Evolutionary conservation across 257 asterid species (phyloP).

Genomic region (Penstemon eatonii): DNA sequence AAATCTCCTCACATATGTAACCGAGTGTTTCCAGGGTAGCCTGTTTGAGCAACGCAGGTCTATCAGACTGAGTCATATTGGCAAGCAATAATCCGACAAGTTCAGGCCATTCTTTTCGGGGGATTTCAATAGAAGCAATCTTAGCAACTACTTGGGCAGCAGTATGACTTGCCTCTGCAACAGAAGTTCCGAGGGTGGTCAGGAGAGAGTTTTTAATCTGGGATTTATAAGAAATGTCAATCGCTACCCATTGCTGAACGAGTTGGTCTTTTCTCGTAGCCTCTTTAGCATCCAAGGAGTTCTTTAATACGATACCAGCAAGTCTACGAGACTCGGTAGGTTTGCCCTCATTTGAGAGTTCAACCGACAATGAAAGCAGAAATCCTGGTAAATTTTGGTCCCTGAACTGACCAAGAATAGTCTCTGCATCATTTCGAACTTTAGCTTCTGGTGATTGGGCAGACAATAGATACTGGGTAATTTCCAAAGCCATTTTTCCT

Average conservation of each 20-base stretch:
- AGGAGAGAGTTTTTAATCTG: conserved; percentile 65
- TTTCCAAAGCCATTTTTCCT: conserved; percentile 77
- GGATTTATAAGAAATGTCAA: conserved; percentile 56
- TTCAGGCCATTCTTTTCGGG: conserved; percentile 86
- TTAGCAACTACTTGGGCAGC: conserved; percentile 87
- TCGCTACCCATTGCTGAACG: conserved; percentile 64
- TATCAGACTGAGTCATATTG: conserved; percentile 68
- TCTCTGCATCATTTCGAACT: conserved; percentile 74
- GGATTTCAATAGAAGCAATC: conserved; percentile 75
- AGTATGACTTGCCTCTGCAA: conserved; percentile 71
- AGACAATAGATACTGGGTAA: conserved; percentile 73
- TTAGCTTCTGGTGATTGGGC: conserved; percentile 92
- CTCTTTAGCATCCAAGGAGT: conserved; percentile 84
- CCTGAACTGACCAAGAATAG: conserved; percentile 55
- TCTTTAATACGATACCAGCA: conserved; percentile 84
- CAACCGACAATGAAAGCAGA: conserved; percentile 67
- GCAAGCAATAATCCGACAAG: conserved; percentile 63
- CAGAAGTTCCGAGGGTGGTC: conserved; percentile 67
- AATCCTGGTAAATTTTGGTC: conserved; percentile 75
- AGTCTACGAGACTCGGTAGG: conserved; percentile 77
- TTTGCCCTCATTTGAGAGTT: conserved; percentile 67
- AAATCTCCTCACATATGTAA: conserved; percentile 86
- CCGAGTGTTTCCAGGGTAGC: conserved; percentile 89
- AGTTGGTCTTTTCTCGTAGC: conserved; percentile 55
- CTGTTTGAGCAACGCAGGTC: conserved; percentile 60